Evolutionary conservation across 129 eudicot genomes (phyloP), one percentile per base, ranked within the genome.

Genomic region (Scalesia atractyloides): DNA sequence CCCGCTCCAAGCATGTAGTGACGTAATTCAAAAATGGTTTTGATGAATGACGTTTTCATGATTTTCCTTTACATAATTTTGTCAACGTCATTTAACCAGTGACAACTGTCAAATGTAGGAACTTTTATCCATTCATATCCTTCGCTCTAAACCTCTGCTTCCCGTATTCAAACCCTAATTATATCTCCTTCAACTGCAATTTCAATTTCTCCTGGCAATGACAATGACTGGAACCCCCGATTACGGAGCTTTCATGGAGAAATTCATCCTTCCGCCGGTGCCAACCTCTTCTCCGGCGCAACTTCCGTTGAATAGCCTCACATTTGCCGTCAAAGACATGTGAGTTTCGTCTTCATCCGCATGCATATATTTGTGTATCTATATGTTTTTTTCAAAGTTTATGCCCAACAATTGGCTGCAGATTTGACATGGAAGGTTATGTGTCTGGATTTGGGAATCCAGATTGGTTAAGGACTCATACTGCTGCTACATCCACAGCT

Each of bases 271-370:
- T 5, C 60, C 66, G 7, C 81, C 84, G 9, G 24, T 63, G 13
- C 48, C 81, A 18, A 18, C 74, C 44, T 49, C 90, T 14, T 78
- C 89, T 15, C 63, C n/a, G n/a, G n/a, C n/a, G n/a, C n/a, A n/a
- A n/a, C n/a, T n/a, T n/a, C n/a, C 96, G 18, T 77, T 90, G 53
- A 72, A 62, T 54, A 82, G 86, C 70, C 96, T 94, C 76, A 85
- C 96, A 34, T 94, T 94, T 77, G 92, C 96, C 14, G 89, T 94
- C 66, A 94, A 94, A 86, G 98, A 94, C 69, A 87, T 94, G 98
- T 87, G 5, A 80, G 92, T 75, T 74, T 64, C 6, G 50, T 54
- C 20, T 19, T 24, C 66, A 5, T 43, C 16, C 54, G 2, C 58
- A 57, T 41, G 8, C 46, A 12, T 39, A 37, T 2, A 39, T 39